Evolutionary conservation across 345 rosid genomes (phyloP).

Genomic region (Sonneratia alba): DNA sequence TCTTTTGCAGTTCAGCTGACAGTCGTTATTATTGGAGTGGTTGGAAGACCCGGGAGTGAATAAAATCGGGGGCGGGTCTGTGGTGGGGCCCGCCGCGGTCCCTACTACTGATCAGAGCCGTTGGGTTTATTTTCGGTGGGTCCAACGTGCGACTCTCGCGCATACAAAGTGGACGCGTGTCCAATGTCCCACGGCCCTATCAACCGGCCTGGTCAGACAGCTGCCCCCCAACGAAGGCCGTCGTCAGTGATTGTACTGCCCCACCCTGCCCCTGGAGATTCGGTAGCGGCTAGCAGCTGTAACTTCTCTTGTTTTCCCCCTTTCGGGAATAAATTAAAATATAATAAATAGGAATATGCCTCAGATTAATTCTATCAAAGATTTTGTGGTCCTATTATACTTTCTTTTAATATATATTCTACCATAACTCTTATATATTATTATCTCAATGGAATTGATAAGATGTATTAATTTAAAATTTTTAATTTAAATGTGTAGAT

Average conservation of each 20-base stretch:
- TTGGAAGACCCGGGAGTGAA: not conserved
- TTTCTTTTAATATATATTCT: no score
- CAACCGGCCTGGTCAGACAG: slow-evolving; percentile 6
- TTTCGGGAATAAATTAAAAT: no score
- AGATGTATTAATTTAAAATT: no score
- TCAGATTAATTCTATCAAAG: no score
- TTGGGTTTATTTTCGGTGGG: not conserved
- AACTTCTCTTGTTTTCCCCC: no score
- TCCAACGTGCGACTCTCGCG: not conserved
- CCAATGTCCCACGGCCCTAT: slow-evolving; percentile 1
- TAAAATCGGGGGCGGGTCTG: slow-evolving; percentile 6
- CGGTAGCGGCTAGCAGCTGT: not conserved
- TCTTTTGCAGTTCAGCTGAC: not conserved
- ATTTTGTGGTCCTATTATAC: no score
- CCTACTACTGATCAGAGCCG: not conserved
- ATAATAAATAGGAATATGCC: no score
- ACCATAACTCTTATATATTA: no score
- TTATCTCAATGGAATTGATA: no score
- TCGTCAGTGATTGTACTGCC: not conserved
- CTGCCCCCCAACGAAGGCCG: slow-evolving; percentile 1
- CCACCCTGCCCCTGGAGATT: not conserved
- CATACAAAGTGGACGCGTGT: not conserved
- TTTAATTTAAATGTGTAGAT: no score
- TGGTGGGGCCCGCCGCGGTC: no score
- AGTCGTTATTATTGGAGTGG: slow-evolving; percentile 6